These are phyloP conservation scores for Spathaspora gorwiae DNA, from an alignment of 805 yeast species.

Conservation along the genomic window DNA sequence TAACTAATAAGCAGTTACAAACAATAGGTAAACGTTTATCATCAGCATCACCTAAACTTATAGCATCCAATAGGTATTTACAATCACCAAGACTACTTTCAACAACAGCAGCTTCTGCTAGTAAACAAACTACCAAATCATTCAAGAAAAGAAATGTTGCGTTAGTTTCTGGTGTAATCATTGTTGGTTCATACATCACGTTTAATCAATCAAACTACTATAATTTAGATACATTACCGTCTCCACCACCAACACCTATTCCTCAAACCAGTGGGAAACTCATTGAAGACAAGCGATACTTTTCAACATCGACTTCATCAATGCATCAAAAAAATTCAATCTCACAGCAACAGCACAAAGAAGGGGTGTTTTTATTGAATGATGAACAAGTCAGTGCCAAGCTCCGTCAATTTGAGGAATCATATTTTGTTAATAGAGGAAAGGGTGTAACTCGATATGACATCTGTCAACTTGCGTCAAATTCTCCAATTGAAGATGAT, in stretches of 20 bases:
- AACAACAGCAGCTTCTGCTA: neutral
- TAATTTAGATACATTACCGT: conserved; percentile 35
- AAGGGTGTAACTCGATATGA: conserved; percentile 88
- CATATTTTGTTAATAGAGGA: conserved; percentile 74
- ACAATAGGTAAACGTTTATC: conserved; percentile 6
- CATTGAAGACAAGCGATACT: conserved; percentile 19
- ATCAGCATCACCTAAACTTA: neutral
- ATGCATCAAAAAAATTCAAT: conserved; percentile 38
- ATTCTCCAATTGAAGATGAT: conserved; percentile 93
- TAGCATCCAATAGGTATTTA: neutral
- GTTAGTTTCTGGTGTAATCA: conserved; percentile 35
- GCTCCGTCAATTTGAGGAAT: conserved; percentile 72
- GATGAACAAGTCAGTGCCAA: conserved; percentile 69
- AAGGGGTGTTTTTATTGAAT: conserved; percentile 51
- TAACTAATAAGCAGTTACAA: conserved; percentile 15
- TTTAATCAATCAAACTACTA: conserved; percentile 38
- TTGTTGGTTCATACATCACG: conserved; percentile 40
- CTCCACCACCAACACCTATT: conserved; percentile 1
- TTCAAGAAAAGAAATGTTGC: conserved; percentile 33
- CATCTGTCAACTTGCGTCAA: conserved; percentile 82
- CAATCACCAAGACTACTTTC: neutral
- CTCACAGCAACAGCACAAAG: conserved; percentile 45
- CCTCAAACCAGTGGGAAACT: neutral
- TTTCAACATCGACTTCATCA: conserved; percentile 43
- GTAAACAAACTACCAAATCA: conserved; percentile 8